A percentile compares a stretch with the other conserved stretches of the same genome.
Conservation (phyloP, 2,329 filamentous ascomycete species). For the Sclerotinia borealis region DNA sequence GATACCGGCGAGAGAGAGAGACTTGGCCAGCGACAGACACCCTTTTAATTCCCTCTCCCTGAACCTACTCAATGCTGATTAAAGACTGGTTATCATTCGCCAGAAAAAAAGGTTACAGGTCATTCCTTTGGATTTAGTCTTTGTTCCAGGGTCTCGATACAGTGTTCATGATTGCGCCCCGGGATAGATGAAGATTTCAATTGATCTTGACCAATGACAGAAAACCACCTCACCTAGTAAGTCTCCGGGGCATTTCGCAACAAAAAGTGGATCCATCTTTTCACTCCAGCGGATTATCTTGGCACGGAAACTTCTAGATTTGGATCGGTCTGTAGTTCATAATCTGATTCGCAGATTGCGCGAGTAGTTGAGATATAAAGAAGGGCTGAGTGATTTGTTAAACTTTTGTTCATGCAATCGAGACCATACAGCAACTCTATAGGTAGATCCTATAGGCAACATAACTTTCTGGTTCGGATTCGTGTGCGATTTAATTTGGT, state of each 20-base stretch:
- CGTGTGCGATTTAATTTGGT: too few relatives aligned
- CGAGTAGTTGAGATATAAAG: neutral
- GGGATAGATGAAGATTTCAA: neutral
- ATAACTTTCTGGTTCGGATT: neutral
- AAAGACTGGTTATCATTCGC: neutral
- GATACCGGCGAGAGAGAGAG: neutral
- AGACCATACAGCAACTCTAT: neutral
- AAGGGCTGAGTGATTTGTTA: neutral
- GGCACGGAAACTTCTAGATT: neutral
- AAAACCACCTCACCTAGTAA: neutral
- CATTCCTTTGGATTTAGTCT: neutral
- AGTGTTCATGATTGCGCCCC: neutral
- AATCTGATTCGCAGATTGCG: constrained; percentile 1
- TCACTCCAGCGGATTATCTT: neutral
- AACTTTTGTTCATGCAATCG: neutral
- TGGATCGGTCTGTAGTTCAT: neutral
- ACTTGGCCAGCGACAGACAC: neutral
- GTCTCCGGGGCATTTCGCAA: neutral
- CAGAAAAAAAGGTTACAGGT: neutral
- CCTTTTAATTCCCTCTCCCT: neutral
- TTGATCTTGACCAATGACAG: neutral
- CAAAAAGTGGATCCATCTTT: neutral
- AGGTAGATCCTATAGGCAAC: neutral
- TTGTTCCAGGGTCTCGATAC: neutral
- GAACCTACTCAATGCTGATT: neutral